Base-by-base conservation (phyloP, 768 basidiomycete species). In the Nidula microcarpa region DNA sequence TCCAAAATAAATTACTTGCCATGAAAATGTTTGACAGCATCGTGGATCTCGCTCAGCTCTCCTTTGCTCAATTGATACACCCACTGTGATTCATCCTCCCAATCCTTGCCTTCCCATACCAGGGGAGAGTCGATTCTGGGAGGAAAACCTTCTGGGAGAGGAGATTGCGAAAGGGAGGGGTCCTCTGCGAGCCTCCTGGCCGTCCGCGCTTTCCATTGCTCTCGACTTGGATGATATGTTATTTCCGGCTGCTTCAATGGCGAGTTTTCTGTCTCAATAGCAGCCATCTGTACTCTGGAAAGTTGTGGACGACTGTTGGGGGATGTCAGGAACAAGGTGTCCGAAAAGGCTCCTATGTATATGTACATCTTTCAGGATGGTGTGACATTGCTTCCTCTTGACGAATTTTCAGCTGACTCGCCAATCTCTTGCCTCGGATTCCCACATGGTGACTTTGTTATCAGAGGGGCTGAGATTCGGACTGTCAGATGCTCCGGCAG, bases 31-130 rank as follows among this genome's bases (percentile, higher is more conserved):
- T 60, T 60, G 16, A 74, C 57, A 6, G 73, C 74, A 14, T 60
- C 59, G 39, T 70, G 60, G 14, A 76, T 73, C 56, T 76, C 74
- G 34, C 65, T 58, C 14, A 76, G 58, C 33, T 75, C 63, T 5
- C 53, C 59, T 1, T 55, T 23, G 14, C 55, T 66, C 11, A 76
- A 62, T 1, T 66, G 60, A 53, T 69, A 73, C 4, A 73, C 74
- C 72, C 74, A 76, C 54, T 74, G 65, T 34, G 65, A 65, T 50
- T 74, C 72, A 43, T 65, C 64, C 23, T 64, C 65, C 68, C 69
- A 76, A 52, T 76, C 74, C 18, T 68, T 70, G 2, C 74, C 73
- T 60, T 76, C 72, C 74, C 74, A 76, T 16, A 74, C 74, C 7
- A 75, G 61, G 0, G 71, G 68, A 1, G 70, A 71, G 6, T 68